These are phyloP conservation scores for Tulasnella sp. DNA, from an alignment of 768 basidiomycete genomes.

Conservation along the genomic window DNA sequence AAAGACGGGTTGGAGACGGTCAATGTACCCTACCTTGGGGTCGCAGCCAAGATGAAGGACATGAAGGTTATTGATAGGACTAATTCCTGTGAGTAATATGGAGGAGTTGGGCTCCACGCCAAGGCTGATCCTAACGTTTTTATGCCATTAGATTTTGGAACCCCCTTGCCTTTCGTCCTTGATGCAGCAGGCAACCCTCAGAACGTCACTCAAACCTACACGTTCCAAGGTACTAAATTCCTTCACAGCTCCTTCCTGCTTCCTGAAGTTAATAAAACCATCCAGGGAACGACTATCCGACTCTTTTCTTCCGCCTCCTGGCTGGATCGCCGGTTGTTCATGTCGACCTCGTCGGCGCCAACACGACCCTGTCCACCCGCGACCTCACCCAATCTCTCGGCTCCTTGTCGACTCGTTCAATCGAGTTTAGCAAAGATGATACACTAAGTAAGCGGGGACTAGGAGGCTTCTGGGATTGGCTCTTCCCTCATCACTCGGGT, in stretches of 20 bases:
- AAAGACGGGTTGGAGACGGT: constrained; percentile 24
- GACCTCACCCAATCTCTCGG: neutral
- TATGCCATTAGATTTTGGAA: neutral
- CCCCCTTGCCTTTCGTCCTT: constrained; percentile 3
- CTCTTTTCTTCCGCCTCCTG: constrained; percentile 13
- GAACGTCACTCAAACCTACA: neutral
- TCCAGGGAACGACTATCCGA: neutral
- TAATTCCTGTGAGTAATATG: constrained; percentile 5
- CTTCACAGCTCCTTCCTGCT: neutral
- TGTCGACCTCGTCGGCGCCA: constrained; percentile 17
- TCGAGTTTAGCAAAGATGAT: neutral
- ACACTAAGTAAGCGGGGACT: neutral
- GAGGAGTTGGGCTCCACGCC: too few relatives aligned
- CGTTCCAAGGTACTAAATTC: neutral
- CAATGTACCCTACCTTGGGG: constrained; percentile 39
- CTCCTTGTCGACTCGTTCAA: neutral
- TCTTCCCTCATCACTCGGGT: neutral
- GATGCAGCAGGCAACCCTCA: constrained; percentile 1
- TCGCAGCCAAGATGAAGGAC: constrained; percentile 38
- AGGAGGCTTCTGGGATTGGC: constrained; percentile 8
- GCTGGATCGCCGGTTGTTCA: constrained; percentile 15
- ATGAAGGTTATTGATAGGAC: constrained; percentile 46
- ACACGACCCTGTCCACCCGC: neutral
- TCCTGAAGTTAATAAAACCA: neutral
- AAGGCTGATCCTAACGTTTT: neutral